Base-by-base conservation (phyloP, 2,329 filamentous ascomycete species). In the Pestalotiopsis sp. region DNA sequence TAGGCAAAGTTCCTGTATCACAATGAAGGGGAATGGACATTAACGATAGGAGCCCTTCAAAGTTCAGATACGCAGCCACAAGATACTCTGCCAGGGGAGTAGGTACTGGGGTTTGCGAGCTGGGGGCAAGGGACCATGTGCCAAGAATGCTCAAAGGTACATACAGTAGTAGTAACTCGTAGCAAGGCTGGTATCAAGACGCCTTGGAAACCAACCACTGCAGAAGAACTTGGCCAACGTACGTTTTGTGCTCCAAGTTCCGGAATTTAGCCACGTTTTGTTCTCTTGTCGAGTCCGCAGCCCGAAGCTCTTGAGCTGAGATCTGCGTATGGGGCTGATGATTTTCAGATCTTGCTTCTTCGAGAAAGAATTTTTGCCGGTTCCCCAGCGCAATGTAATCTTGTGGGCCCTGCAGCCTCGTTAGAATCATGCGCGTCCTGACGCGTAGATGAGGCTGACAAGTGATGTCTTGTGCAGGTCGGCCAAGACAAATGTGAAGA, bases 361-460 rank as follows among this genome's bases (percentile, higher is more conserved):
- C 13, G 57, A 36, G 27, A 36, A 27, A n/a, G 57, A 62, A 39
- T 39, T 52, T 52, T 52, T 20, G 59, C 17, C 59, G 27, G 20
- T 20, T 14, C 27, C 27, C 12, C 27, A 62, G 13, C 12, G 14
- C 31, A 31, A 39, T 36, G 25, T 36, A 36, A 39, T 36, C 59
- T 62, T 39, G 59, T 62, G 59, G 59, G 27, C 36, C 59, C 31
- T 62, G 59, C 31, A 62, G 59, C 59, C 59, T 62, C 59, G 59
- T 17, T 36, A 13, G 57, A 59, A 23, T 23, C 23, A 17, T 36
- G 23, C 23, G 23, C 45, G 41, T 45, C 41, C 31, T 4, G 45
- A 52, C 45, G 45, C 38, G n/a, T 62, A 62, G 59, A 62, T 62
- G 59, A 62, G 59, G 59, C 59, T 62, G 59, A 39, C 59, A 13